phyloP scores from a whole-genome alignment of 257 asterid genomes.

The Gentiana straminea region DNA sequence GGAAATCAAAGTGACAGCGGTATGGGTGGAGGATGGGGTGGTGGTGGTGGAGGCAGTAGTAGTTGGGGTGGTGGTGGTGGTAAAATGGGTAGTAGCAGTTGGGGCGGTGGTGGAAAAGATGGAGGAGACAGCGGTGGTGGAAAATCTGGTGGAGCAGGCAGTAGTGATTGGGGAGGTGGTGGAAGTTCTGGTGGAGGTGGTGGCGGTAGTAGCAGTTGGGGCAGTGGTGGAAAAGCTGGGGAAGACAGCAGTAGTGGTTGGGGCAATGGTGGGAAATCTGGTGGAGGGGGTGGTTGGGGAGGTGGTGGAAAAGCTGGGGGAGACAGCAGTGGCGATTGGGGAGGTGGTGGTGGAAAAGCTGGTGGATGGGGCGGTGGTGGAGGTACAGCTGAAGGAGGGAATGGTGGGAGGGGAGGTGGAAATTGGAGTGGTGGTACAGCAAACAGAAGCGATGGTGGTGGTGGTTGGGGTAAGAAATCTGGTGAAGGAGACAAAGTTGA shows the following conservation, averaged over 20 bases:
- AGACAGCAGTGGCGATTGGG: slow-evolving; percentile 4
- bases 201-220: slow-evolving; percentile 15
- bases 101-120: background rate
- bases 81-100: background rate
- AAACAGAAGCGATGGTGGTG: slow-evolving; percentile 14
- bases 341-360: background rate
- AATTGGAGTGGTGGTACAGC: slow-evolving; percentile 1
- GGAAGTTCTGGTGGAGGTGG: no score
- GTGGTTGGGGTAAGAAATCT: background rate
- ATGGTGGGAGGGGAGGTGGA: background rate
- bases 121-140: slow-evolving; percentile 18
- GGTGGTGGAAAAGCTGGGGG: slow-evolving; percentile 12
- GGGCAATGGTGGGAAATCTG: slow-evolving; percentile 33
- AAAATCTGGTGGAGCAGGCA: no score
- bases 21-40: slow-evolving; percentile 2
- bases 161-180: slow-evolving; percentile 31
- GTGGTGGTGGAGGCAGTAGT: background rate
- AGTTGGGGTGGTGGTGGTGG: slow-evolving; percentile 2
- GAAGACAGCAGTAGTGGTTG: slow-evolving; percentile 43
- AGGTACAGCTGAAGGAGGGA: slow-evolving; percentile 2
- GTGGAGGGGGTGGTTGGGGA: slow-evolving; percentile 28
- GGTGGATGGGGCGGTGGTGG: slow-evolving; percentile 3
- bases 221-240: slow-evolving; percentile 41
- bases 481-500: no score
- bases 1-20: no score